phyloP scores from a whole-genome alignment of 305 asterid species.

The Rubia tinctorum region DNA sequence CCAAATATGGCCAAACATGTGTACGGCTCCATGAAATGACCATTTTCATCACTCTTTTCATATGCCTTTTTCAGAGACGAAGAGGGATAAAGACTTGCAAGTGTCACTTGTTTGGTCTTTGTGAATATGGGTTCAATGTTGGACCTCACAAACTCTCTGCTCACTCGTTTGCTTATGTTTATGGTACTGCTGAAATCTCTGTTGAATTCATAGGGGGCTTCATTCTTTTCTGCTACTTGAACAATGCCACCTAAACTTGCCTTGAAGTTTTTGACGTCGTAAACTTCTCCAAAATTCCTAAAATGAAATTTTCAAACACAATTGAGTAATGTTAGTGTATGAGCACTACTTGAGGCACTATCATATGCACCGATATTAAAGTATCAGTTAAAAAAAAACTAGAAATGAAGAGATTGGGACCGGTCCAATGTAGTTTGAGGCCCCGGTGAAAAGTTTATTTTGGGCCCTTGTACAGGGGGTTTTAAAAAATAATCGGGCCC shows the following conservation, averaged over 20 bases:
- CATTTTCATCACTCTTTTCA: constrained; percentile 2
- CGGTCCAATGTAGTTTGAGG: too few species aligned
- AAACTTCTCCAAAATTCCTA: constrained; percentile 59
- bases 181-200: constrained; percentile 25
- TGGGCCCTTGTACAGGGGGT: too few species aligned
- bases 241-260: constrained; percentile 49
- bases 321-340: not conserved
- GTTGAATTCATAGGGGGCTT: constrained; percentile 17
- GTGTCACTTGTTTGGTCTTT: constrained; percentile 35
- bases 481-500: too few species aligned
- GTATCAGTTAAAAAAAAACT: too few species aligned
- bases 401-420: too few species aligned
- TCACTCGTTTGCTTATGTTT: constrained; percentile 39
- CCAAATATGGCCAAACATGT: constrained; percentile 54
- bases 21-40: constrained; percentile 18
- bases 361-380: too few species aligned
- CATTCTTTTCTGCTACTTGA: constrained; percentile 25
- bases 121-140: constrained; percentile 46
- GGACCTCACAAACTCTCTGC: constrained; percentile 34
- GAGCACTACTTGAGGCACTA: too few species aligned
- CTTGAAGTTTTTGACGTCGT: constrained; percentile 44
- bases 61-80: constrained; percentile 15
- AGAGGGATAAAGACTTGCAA: constrained; percentile 36
- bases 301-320: not conserved
- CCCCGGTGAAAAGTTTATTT: too few species aligned